Base-by-base conservation (phyloP, 768 basidiomycete genomes). In the Mycena belliarum region DNA sequence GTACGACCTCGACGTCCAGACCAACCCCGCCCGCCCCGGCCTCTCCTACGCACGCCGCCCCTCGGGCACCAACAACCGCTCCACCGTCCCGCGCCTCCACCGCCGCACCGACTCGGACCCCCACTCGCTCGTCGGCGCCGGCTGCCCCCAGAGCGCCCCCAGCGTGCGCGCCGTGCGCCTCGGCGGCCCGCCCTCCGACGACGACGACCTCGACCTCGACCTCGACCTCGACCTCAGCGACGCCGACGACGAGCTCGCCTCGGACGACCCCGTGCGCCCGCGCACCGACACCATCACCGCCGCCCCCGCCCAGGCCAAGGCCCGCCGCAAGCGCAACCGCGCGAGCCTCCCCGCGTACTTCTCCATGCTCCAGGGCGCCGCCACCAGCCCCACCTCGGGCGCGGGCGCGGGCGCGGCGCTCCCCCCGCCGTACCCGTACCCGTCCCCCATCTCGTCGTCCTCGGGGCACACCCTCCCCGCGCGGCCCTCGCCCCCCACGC, bases 341-440 rank as follows among this genome's bases (percentile, higher is more conserved):
- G 84, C 85, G 43, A 87, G 85, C 68, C 80, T 91, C 26, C 89
- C 89, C 21, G 82, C 87, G 20, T 89, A 84, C 71, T 91, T 91
- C 69, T 89, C 87, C 45, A 77, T 89, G 56, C 79, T 91, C 37
- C 82, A 85, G 68, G 74, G 84, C 63, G 74, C 77, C 47, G 65
- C 76, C 32, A 57, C 67, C 24, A 66, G 69, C 40, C 7, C 55
- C 11, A n/a, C n/a, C n/a, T n/a, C n/a, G n/a, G n/a, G n/a, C n/a
- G n/a, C n/a, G n/a, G n/a, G n/a, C n/a, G n/a, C n/a, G n/a, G n/a
- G n/a, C n/a, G 33, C 42, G 2, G 29, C 49, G 10, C 12, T 28
- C 23, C 41, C 41, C 41, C 12, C 32, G 11, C 11, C 47, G 23
- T n/a, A 26, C 12, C 8, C 49, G 47, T 70, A 71, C 65, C 56